A percentile compares a stretch with the other conserved stretches of the same genome.
phyloP scores from a whole-genome alignment of 306 rosid species.

The Pyrus pyrifolia region DNA sequence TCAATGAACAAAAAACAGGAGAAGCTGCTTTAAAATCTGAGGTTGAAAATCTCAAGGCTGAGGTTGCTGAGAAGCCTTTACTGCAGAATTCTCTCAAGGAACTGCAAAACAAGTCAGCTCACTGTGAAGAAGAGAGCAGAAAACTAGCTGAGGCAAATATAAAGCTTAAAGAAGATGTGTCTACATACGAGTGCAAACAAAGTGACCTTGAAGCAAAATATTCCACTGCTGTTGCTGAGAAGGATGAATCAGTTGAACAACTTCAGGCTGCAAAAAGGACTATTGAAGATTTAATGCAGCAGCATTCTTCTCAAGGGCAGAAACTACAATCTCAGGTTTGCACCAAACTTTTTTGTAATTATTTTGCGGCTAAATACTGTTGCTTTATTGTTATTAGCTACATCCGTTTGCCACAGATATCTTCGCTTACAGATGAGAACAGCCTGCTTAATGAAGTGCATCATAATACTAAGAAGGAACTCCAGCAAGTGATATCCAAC shows the following conservation, averaged over 20 bases:
- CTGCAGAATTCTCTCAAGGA: constrained; percentile 52
- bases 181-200: constrained; percentile 40
- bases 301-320: no score
- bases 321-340: constrained; percentile 6
- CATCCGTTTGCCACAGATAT: no score
- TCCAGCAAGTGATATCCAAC: constrained; percentile 45
- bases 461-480: constrained; percentile 65
- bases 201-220: no score
- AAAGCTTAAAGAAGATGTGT: constrained; percentile 53
- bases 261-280: no score
- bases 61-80: constrained; percentile 48
- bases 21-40: constrained; percentile 53
- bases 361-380: no score
- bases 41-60: constrained; percentile 54
- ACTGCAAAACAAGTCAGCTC: constrained; percentile 46
- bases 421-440: constrained; percentile 54
- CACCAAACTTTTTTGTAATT: no score
- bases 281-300: no score
- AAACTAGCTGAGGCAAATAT: constrained; percentile 48
- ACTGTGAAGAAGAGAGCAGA: constrained; percentile 48
- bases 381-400: no score
- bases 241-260: no score
- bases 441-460: constrained; percentile 59
- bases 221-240: no score
- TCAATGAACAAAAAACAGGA: constrained; percentile 53